Conservation (phyloP, 345 rosid genomes). For the Lagerstroemia speciosa region DNA sequence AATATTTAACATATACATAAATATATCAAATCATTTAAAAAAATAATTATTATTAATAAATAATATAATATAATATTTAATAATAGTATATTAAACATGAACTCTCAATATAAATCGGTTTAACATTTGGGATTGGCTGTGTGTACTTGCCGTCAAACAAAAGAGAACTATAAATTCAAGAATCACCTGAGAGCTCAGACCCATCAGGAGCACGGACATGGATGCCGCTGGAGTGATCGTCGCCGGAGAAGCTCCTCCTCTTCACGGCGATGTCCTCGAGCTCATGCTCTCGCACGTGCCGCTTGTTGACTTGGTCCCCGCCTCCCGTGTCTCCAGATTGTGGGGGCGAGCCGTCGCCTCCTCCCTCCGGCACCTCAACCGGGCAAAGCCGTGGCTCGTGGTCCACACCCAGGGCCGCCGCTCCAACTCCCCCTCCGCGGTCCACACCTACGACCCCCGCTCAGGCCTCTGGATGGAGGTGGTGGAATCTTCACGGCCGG, state of each 20-base stretch:
- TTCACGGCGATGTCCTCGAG: slow-evolving; percentile 47
- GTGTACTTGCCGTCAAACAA: too few relatives aligned
- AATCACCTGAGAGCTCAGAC: too few relatives aligned
- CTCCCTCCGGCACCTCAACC: slow-evolving; percentile 43
- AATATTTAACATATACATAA: too few relatives aligned
- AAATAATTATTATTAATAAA: too few relatives aligned
- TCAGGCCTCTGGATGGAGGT: slow-evolving; percentile 50
- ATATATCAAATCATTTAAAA: too few relatives aligned
- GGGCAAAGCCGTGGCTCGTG: slow-evolving; percentile 58
- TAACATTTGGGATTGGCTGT: too few relatives aligned
- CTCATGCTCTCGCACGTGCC: slow-evolving; percentile 45
- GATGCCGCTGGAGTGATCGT: too few relatives aligned
- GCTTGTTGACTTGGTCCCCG: slow-evolving; percentile 52
- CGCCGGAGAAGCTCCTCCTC: slow-evolving; percentile 5
- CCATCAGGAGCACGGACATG: background rate
- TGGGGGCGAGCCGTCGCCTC: slow-evolving; percentile 62
- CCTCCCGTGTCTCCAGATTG: slow-evolving; percentile 46
- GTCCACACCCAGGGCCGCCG: slow-evolving; percentile 34
- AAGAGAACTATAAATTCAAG: too few relatives aligned
- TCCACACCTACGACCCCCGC: slow-evolving; percentile 70
- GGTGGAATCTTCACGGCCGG: background rate
- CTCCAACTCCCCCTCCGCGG: slow-evolving; percentile 21
- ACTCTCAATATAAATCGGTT: too few relatives aligned
- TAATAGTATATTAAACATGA: too few relatives aligned
- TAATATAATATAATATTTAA: too few relatives aligned